phyloP scores from a whole-genome alignment of 495 filamentous ascomycete genomes.

The Hypoxylon subgilvum region DNA sequence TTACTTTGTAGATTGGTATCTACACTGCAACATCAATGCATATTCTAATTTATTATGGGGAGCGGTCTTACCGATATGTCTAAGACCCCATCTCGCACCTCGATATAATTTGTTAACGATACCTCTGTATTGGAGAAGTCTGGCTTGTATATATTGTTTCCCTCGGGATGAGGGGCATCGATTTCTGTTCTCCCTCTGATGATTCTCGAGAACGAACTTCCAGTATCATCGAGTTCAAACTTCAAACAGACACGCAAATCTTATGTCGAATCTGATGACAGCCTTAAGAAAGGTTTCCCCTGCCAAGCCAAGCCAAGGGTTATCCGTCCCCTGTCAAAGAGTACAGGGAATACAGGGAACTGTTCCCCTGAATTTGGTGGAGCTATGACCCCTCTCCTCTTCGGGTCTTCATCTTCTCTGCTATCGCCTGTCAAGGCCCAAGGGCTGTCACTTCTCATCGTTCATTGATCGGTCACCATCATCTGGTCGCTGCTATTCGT shows the following conservation, averaged over 20 bases:
- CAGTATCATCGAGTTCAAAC: too few relatives aligned
- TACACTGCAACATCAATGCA: too few relatives aligned
- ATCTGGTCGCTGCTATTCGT: background rate
- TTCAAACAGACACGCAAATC: too few relatives aligned
- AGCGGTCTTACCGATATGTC: background rate
- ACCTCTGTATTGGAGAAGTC: too few relatives aligned
- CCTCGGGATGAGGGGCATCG: too few relatives aligned
- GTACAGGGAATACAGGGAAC: too few relatives aligned
- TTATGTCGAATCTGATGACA: conserved; percentile 1
- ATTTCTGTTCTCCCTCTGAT: too few relatives aligned
- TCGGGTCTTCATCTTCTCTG: conserved; percentile 8
- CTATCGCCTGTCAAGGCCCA: too few relatives aligned
- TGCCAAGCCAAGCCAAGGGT: conserved; percentile 25
- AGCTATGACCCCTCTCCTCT: conserved; percentile 13
- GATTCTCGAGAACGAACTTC: too few relatives aligned
- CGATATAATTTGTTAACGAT: too few relatives aligned
- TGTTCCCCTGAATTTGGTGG: conserved; percentile 32
- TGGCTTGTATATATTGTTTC: too few relatives aligned
- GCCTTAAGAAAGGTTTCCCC: conserved; percentile 14
- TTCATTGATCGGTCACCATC: conserved; percentile 12
- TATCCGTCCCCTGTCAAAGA: conserved; percentile 24
- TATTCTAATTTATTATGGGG: background rate
- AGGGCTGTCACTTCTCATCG: conserved; percentile 28
- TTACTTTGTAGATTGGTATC: background rate
- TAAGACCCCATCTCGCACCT: too few relatives aligned